phyloP scores from a whole-genome alignment of 1,284 basidiomycete genomes.

The Gymnopus androsaceus region DNA sequence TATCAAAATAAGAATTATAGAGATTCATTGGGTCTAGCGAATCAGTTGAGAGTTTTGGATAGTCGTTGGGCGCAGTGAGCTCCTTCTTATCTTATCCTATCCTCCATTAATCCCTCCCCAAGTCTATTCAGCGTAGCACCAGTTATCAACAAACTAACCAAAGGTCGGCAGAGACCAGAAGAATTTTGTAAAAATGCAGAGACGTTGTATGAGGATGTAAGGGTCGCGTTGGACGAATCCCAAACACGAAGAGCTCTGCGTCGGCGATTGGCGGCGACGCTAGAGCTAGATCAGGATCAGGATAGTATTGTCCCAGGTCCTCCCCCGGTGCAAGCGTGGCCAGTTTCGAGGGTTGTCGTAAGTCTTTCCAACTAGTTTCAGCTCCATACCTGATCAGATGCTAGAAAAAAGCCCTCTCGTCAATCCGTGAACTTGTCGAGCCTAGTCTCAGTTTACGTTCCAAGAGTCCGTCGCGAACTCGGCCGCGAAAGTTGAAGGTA shows the following conservation, averaged over 20 bases:
- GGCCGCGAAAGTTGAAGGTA: too few species aligned
- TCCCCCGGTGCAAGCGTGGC: not conserved
- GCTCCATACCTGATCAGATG: not conserved
- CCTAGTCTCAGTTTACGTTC: too few species aligned
- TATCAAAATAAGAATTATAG: constrained; percentile 20
- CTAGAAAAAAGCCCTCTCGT: constrained; percentile 1
- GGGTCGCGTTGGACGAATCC: constrained; percentile 14
- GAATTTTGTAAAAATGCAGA: constrained; percentile 20
- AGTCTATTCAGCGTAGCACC: constrained; percentile 22
- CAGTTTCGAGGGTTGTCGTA: not conserved
- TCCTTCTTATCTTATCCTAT: not conserved
- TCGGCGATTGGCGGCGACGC: not conserved
- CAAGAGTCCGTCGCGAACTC: too few species aligned
- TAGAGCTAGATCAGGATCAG: too few species aligned
- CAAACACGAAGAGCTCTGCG: constrained; percentile 1
- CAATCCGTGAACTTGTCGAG: not conserved
- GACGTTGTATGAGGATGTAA: constrained; percentile 17
- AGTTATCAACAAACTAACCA: constrained; percentile 21
- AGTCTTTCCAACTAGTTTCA: too few species aligned
- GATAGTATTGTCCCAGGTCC: constrained; percentile 16
- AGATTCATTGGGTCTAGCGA: too few species aligned
- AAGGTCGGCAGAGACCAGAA: constrained; percentile 20
- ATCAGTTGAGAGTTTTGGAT: constrained; percentile 17
- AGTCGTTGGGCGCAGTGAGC: constrained; percentile 22
- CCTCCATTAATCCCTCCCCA: not conserved